Base-by-base conservation (phyloP, 164 flowering plant genomes). In the Annona squamosa region DNA sequence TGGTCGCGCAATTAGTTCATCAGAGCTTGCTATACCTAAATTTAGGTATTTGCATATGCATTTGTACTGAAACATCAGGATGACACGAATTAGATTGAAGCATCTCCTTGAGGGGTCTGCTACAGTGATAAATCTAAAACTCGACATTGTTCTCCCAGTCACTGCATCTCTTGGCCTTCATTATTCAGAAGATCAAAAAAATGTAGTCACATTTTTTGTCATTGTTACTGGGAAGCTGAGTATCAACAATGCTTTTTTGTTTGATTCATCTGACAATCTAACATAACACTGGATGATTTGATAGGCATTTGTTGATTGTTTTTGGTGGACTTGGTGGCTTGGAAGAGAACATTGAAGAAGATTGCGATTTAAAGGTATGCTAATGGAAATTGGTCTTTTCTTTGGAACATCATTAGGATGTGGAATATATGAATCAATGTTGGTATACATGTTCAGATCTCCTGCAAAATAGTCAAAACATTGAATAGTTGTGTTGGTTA, bases 291-390 rank as follows among this genome's bases (percentile, higher is more conserved):
- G 68, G 12, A 44, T 66, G 45, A 66, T n/a, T 68, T 68, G 70
- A 12, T 73, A 93, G 97, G 84, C 99, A 95, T 79, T 77, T 95
- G 65, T 83, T 95, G 80, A 90, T 95, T 84, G 90, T 98, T 68
- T 95, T 95, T 82, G 99, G 99, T 80, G 99, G 99, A 73, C 97
- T 93, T 74, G 96, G 94, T 79, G 99, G 99, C 12, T 80, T 95
- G 77, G 99, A 95, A 81, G 96, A 95, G 84, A 80, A 93, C 78
- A 77, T 91, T 72, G 96, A 93, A 79, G 94, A 88, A 78, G 99
- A 91, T 76, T 71, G 74, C 63, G 82, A 72, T 63, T 78, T 91
- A 41, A 88, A 92, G 97, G 99, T 94, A 81, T 43, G 9, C 43
- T 17, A 66, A 41, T 10, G 12, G 18, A 44, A 66, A 46, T 66